A percentile compares a stretch with the other conserved stretches of the same genome.
phyloP scores from a whole-genome alignment of 176 grass and related monocot species.

The Neostapfia colusana region DNA sequence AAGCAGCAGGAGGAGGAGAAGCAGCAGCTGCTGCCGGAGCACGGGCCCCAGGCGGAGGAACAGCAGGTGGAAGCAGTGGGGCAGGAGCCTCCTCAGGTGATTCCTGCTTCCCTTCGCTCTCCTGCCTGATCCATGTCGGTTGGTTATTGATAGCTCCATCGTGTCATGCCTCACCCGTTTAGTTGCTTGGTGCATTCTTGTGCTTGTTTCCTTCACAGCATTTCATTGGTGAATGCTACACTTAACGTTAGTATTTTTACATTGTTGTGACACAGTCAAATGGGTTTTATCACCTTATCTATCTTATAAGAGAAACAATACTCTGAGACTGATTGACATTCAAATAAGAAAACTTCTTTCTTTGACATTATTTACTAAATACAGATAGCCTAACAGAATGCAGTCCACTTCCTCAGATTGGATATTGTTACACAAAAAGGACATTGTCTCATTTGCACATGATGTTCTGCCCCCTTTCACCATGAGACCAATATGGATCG shows the following conservation, averaged over 20 bases:
- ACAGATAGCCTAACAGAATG: background rate
- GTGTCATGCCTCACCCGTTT: background rate
- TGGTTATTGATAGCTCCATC: background rate
- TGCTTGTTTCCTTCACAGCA: background rate
- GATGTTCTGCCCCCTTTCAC: background rate
- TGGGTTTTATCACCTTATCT: background rate
- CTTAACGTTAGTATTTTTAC: background rate
- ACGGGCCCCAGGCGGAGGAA: background rate
- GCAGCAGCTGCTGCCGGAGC: background rate
- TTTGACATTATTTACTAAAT: background rate
- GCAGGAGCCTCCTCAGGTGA: background rate
- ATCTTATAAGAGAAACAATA: background rate
- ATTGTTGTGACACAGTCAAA: background rate
- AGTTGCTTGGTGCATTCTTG: background rate
- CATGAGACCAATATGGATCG: background rate
- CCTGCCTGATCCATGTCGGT: background rate
- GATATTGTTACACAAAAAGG: background rate
- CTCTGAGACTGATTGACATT: background rate
- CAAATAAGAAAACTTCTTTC: background rate
- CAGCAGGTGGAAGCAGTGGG: background rate
- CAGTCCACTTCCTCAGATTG: background rate
- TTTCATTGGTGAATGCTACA: background rate
- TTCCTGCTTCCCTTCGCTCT: background rate
- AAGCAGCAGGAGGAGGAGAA: background rate
- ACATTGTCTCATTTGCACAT: background rate